Conservation (phyloP, 2,329 filamentous ascomycete species). For the Chaetomium globosum region DNA sequence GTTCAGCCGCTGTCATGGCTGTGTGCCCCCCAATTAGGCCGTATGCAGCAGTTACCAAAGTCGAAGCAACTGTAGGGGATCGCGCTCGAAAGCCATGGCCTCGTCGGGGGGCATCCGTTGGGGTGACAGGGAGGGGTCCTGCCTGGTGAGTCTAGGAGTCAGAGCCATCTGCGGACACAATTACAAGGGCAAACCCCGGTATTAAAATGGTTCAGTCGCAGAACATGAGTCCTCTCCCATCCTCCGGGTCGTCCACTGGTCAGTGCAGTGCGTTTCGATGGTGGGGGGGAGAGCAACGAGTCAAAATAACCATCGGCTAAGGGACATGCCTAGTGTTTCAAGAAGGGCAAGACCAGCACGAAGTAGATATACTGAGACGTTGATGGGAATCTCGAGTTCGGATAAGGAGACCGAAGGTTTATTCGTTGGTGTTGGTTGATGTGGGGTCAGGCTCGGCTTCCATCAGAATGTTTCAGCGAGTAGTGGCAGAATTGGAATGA, state of each 20-base stretch:
- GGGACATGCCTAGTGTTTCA: too few relatives aligned
- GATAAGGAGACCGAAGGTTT: too few relatives aligned
- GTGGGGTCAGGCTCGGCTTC: not conserved
- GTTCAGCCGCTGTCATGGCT: conserved; percentile 38
- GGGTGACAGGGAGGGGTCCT: not conserved
- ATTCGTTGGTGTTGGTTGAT: too few relatives aligned
- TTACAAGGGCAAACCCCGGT: too few relatives aligned
- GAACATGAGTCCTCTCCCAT: not conserved
- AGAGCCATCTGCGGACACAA: too few relatives aligned
- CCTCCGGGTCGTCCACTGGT: not conserved
- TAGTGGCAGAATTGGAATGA: not conserved
- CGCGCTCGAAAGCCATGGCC: conserved; percentile 37
- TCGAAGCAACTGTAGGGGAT: conserved; percentile 23
- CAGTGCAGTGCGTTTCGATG: not conserved
- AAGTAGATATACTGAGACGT: too few relatives aligned
- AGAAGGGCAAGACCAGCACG: too few relatives aligned
- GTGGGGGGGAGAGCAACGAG: too few relatives aligned
- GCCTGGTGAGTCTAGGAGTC: too few relatives aligned
- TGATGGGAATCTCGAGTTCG: not conserved
- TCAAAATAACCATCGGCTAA: too few relatives aligned
- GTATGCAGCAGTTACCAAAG: conserved; percentile 32
- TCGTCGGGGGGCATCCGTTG: conserved; percentile 35
- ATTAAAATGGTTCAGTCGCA: not conserved
- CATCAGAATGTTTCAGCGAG: not conserved
- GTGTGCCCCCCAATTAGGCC: conserved; percentile 27